Conservation (phyloP, 768 basidiomycete species). For the Sporobolomyces pararoseus region DNA sequence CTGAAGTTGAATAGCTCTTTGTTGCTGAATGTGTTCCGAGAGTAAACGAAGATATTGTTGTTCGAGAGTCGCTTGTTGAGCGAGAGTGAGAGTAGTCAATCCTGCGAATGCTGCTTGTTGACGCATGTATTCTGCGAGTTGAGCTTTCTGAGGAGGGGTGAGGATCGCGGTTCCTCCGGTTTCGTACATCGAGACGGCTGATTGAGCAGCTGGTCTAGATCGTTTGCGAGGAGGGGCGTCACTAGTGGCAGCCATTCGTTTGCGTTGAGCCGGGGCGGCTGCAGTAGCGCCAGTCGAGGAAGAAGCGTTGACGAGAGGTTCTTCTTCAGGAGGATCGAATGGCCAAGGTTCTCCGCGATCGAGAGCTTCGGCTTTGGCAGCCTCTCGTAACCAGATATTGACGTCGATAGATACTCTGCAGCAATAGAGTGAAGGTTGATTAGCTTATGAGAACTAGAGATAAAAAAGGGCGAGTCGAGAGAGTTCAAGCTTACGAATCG, state of each 20-base stretch:
- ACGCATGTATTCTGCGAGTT: slow-evolving; percentile 18
- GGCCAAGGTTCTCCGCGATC: slow-evolving; percentile 44
- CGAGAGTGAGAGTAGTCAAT: slow-evolving; percentile 3
- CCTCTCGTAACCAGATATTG: slow-evolving; percentile 71
- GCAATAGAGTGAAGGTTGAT: slow-evolving; percentile 43
- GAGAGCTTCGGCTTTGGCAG: slow-evolving; percentile 57
- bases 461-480: neutral
- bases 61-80: slow-evolving; percentile 9
- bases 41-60: slow-evolving; percentile 17
- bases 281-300: neutral
- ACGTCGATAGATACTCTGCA: slow-evolving; percentile 92
- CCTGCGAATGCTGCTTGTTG: slow-evolving; percentile 7
- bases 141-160: slow-evolving; percentile 1
- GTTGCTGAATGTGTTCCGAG: neutral
- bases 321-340: neutral
- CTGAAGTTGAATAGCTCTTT: neutral
- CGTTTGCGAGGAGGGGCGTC: slow-evolving; percentile 8
- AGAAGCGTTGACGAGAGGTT: neutral
- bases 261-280: slow-evolving; percentile 6
- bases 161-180: slow-evolving; percentile 2
- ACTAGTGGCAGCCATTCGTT: slow-evolving; percentile 2
- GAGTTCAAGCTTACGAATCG: slow-evolving; percentile 48
- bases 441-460: slow-evolving; percentile 39
- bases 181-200: neutral
- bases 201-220: neutral